Percentiles rank a stretch among this genome's conserved stretches.
These are phyloP conservation scores for Russula lepida DNA, from an alignment of 768 basidiomycete species.

Conservation along the genomic window DNA sequence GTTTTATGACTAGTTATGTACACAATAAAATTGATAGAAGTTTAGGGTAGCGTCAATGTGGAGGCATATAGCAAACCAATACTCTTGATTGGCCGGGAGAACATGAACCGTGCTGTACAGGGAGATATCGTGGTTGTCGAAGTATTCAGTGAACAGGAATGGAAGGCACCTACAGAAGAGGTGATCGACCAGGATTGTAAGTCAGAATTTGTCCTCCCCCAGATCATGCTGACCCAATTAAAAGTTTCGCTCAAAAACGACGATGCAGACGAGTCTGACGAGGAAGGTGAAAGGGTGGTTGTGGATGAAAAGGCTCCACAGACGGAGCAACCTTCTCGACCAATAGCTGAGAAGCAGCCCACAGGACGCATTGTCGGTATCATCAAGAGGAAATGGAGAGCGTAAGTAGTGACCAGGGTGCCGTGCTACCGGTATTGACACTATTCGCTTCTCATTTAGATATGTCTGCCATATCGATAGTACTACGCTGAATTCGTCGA, in stretches of 20 bases:
- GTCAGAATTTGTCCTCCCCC: slow-evolving; percentile 22
- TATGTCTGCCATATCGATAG: slow-evolving; percentile 95
- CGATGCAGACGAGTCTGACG: slow-evolving; percentile 68
- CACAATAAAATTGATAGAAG: not conserved
- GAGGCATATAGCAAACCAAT: slow-evolving; percentile 69
- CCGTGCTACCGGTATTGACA: not conserved
- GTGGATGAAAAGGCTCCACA: slow-evolving; percentile 26
- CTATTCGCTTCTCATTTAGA: slow-evolving; percentile 31
- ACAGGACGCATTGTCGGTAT: slow-evolving; percentile 89
- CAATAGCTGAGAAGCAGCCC: slow-evolving; percentile 61
- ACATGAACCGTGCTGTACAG: slow-evolving; percentile 93
- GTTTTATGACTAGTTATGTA: slow-evolving; percentile 20
- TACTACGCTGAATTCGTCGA: slow-evolving; percentile 73
- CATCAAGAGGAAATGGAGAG: slow-evolving; percentile 92
- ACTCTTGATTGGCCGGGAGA: slow-evolving; percentile 77
- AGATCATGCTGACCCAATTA: not conserved
- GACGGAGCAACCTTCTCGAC: slow-evolving; percentile 24
- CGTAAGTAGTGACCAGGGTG: slow-evolving; percentile 43
- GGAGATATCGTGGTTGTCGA: slow-evolving; percentile 92
- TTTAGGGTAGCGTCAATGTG: slow-evolving; percentile 71
- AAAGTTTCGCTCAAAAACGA: slow-evolving; percentile 79
- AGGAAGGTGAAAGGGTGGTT: slow-evolving; percentile 41
- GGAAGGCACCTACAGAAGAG: slow-evolving; percentile 88
- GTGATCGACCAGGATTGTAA: slow-evolving; percentile 89
- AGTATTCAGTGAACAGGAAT: slow-evolving; percentile 77